Evolutionary conservation across 768 basidiomycete genomes (phyloP), one percentile per base, ranked within the genome.

Genomic region (Podaxis rugospora): DNA sequence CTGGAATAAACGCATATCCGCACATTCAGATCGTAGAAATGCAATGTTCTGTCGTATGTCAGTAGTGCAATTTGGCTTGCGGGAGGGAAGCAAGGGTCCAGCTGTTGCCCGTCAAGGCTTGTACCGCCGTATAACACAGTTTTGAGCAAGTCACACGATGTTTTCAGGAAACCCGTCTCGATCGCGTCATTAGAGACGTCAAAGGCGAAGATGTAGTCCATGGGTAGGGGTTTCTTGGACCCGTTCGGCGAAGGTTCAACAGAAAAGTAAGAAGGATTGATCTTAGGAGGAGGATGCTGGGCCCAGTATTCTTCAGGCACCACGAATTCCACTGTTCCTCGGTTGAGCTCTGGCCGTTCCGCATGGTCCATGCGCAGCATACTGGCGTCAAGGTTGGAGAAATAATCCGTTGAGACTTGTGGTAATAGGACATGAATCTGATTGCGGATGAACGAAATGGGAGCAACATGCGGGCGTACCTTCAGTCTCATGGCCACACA

Each of bases 21-120:
- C 78, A 92, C 96, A 68, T 89, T 86, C 63, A 98, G 78, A 69
- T 95, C 86, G 73, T 93, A 93, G 70, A 97, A 95, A 66, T 97
- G 92, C 32, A 98, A 73, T 1, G 84, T 78, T 51, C 77, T 71
- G 68, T 96, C 93, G 68, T 88, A 97, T 0, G 94, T 92, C 25
- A 98, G 61, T 64, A 99, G 87, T 1, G 87, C 89, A n/a, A 98
- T 69, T 64, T 76, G 76, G 70, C 80, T 83, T 58, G 73, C 71
- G 23, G 72, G 66, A 1, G 87, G 86, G 66, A 88, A 83, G 65
- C 79, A 84, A 11, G 83, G 68, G 9, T 79, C 75, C 9, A 78
- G 68, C 57, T 65, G 64, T 39, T 72, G 66, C 23, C 76, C 76
- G 50, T 80, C 82, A 10, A 79, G 75, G 5, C 66, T 69, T 36